Percentiles rank a stretch among this genome's conserved stretches.
Conservation (phyloP, 805 yeast species). For the Metschnikowia reukaufii region DNA sequence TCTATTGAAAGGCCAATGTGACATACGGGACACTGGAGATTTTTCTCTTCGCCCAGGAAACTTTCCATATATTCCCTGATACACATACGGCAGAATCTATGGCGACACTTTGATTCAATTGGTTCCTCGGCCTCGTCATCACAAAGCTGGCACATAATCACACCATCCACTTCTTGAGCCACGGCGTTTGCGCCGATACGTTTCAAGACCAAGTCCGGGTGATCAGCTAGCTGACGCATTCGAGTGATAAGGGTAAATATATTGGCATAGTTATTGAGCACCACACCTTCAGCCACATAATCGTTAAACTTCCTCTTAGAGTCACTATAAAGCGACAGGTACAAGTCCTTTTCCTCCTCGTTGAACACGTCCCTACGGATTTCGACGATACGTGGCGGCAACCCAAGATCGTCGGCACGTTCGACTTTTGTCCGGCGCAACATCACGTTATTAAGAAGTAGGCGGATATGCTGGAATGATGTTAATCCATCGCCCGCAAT, state of each 20-base stretch:
- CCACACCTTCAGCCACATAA: conserved; percentile 95
- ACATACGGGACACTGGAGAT: conserved; percentile 90
- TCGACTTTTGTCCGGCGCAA: conserved; percentile 92
- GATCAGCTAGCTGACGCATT: conserved; percentile 98
- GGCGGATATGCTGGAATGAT: conserved; percentile 75
- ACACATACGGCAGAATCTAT: conserved; percentile 90
- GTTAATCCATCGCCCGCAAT: conserved; percentile 76
- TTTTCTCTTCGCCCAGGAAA: conserved; percentile 57
- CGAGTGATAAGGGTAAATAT: conserved; percentile 93
- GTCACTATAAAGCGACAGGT: conserved; percentile 83
- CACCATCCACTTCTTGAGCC: conserved; percentile 46
- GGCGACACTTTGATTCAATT: conserved; percentile 91
- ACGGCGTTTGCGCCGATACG: conserved; percentile 48
- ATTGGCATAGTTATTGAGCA: conserved; percentile 93
- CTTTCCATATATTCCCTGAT: conserved; percentile 87
- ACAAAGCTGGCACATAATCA: conserved; percentile 83
- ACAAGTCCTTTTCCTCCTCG: conserved; percentile 92
- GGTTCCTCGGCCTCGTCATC: conserved; percentile 99
- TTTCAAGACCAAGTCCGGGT: conserved; percentile 90
- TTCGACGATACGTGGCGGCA: conserved; percentile 94
- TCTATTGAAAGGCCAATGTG: conserved; percentile 92
- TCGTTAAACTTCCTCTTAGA: conserved; percentile 85
- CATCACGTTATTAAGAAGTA: conserved; percentile 78
- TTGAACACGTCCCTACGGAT: conserved; percentile 85
- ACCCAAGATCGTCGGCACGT: conserved; percentile 94